Base-by-base conservation (phyloP, 2,329 filamentous ascomycete species). In the Fusarium domesticum region DNA sequence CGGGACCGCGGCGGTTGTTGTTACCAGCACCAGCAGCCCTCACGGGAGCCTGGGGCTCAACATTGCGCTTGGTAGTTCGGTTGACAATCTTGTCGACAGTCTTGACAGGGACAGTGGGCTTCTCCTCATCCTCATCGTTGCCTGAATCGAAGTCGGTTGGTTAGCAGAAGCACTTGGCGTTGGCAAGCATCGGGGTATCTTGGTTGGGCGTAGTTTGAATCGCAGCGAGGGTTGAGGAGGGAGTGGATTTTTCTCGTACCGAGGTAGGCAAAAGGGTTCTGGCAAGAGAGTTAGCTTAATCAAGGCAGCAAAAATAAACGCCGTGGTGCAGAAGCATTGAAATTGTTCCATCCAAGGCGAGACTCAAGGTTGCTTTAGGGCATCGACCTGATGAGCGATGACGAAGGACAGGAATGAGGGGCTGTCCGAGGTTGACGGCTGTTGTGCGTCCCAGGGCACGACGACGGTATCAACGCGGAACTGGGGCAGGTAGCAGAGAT, bases 211-310 rank as follows among this genome's bases (percentile, higher is more conserved):
- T 46, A 48, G 47, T 42, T 47, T 42, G 31, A 40, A 32, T 45
- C 38, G 49, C 42, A 42, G 49, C 35, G 23, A 36, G 54, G 45
- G 55, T 48, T 45, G 43, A 49, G 55, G 47, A 57, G 50, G 54
- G 39, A 53, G 36, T n/a, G n/a, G n/a, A n/a, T n/a, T 43, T 56
- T 52, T 52, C 58, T 67, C 73, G 66, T 95, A 97, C 93, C 92
- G 81, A 98, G 89, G 78, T 95, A 85, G 82, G 93, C 92, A 82
- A 88, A 97, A 68, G 88, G 85, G 82, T 98, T 98, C 93, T 97
- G 60, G 18, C 7, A n/a, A 30, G n/a, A 17, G 30, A 39, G 48
- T 60, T 57, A 60, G 57, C 45, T 48, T 48, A 43, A 15, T 34
- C 39, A 37, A 41, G 25, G 33, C 19, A 12, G 25, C 35, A 31